Evolutionary conservation across 805 yeast species (phyloP), one percentile per base, ranked within the genome.

Genomic region (Metschnikowia kunwiensis): DNA sequence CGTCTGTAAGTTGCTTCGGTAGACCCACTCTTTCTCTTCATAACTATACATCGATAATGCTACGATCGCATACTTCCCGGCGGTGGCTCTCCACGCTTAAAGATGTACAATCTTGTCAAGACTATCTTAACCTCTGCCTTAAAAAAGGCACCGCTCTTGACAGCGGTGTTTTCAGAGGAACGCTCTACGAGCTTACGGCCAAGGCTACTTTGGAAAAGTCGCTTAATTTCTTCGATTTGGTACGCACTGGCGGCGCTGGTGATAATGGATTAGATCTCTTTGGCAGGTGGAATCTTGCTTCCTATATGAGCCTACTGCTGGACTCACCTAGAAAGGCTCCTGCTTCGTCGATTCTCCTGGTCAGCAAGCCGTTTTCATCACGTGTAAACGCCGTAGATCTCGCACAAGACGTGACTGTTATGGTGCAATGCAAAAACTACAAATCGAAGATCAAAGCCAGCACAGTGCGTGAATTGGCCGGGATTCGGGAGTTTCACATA

Each of bases 361-460:
- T 38, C 12, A 28, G 36, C 17, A 33, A 44, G 17, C 35, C 40
- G 10, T 21, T 5, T 11, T 14, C 27, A 6, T 7, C 27, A 6
- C 30, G 34, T 14, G 31, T 23, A 19, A 18, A 16, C 10, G 36
- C 40, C 8, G 19, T 37, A 8, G 40, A 40, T 12, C 44, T 63
- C 17, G 35, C 38, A 13, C 38, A 54, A 11, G 66, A 64, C 28
- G 61, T 72, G 5, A 58, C 59, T 30, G 55, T 75, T 2, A 58
- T 74, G 40, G 77, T 75, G 5, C 83, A 78, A 49, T 78, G 83
- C 52, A 77, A 78, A 44, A 70, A 75, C 49, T 65, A 69, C 47
- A 55, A 55, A 18, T 54, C 57, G 3, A 65, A 68, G 34, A 61
- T 77, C 22, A 66, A 63, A 36, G 75, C 82, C 10, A 55, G 61